Conservation (phyloP, 2,329 filamentous ascomycete genomes). For the Dryadomyces quercus-mongolicae region DNA sequence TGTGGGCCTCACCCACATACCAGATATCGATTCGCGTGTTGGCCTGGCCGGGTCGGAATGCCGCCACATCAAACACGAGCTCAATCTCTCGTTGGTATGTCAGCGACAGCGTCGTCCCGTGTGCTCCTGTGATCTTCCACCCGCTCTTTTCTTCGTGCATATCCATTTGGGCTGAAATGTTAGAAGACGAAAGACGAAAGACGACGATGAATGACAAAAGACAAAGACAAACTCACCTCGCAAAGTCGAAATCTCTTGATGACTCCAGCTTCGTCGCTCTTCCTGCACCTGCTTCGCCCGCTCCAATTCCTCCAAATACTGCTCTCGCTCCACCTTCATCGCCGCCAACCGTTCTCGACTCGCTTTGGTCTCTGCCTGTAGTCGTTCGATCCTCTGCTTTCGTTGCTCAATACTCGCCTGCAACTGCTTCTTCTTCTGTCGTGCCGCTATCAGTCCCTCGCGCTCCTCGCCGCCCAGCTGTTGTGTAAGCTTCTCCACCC, state of each 20-base stretch:
- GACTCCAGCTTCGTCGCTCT: constrained; percentile 81
- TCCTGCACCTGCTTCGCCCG: constrained; percentile 76
- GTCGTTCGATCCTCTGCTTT: constrained; percentile 50
- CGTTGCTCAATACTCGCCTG: constrained; percentile 61
- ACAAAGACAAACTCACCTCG: constrained; percentile 45
- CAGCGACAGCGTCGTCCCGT: constrained; percentile 55
- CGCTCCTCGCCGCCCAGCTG: constrained; percentile 73
- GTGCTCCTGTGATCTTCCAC: constrained; percentile 59
- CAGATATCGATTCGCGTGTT: constrained; percentile 54
- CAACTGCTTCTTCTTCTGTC: constrained; percentile 52
- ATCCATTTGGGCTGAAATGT: constrained; percentile 45
- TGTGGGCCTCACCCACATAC: constrained; percentile 45
- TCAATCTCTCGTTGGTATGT: constrained; percentile 61
- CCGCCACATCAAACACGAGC: constrained; percentile 55
- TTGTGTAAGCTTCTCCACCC: constrained; percentile 57
- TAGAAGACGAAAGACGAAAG: not conserved
- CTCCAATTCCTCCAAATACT: constrained; percentile 61
- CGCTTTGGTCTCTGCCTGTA: constrained; percentile 54
- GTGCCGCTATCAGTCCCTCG: constrained; percentile 60
- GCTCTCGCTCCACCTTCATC: constrained; percentile 53
- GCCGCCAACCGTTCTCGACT: constrained; percentile 54
- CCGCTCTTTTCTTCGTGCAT: constrained; percentile 53
- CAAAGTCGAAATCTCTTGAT: constrained; percentile 65
- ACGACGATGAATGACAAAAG: constrained; percentile 1
- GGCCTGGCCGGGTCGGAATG: constrained; percentile 37